These are phyloP conservation scores for Zarea fungicola DNA, from an alignment of 2,329 filamentous ascomycete genomes.

Conservation along the genomic window DNA sequence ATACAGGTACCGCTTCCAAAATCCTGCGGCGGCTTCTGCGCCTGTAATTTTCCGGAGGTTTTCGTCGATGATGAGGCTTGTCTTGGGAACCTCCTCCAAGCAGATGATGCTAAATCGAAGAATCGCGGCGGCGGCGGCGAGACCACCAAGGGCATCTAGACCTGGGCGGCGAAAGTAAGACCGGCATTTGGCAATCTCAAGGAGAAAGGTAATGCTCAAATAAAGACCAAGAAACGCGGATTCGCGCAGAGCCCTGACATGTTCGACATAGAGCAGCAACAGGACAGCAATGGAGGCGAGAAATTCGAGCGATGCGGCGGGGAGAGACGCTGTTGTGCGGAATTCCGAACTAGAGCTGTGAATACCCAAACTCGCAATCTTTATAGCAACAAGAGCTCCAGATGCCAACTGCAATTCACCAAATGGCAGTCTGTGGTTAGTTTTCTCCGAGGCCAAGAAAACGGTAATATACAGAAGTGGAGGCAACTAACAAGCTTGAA, in stretches of 20 bases:
- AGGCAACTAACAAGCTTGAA: constrained; percentile 1
- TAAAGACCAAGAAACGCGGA: constrained; percentile 28
- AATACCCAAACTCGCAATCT: not conserved
- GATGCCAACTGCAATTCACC: not conserved
- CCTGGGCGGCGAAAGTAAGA: constrained; percentile 28
- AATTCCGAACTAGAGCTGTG: not conserved
- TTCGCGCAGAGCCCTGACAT: constrained; percentile 25
- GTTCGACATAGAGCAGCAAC: constrained; percentile 20
- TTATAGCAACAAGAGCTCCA: not conserved
- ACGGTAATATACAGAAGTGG: not conserved
- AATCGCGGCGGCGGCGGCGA: constrained; percentile 23
- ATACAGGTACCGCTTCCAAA: not conserved
- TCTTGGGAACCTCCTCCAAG: constrained; percentile 28
- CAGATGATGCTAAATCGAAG: constrained; percentile 24
- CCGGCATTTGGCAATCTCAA: constrained; percentile 28
- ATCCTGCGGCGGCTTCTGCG: not conserved
- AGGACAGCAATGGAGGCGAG: not conserved
- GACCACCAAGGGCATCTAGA: constrained; percentile 19
- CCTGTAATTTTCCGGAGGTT: not conserved
- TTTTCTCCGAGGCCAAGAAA: too few species aligned
- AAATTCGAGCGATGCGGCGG: not conserved
- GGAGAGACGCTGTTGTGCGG: not conserved
- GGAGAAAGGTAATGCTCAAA: constrained; percentile 26
- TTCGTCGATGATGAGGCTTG: not conserved
- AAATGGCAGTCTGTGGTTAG: too few species aligned